phyloP scores from a whole-genome alignment of 441 rosid genomes.

The Erodium trifolium region DNA sequence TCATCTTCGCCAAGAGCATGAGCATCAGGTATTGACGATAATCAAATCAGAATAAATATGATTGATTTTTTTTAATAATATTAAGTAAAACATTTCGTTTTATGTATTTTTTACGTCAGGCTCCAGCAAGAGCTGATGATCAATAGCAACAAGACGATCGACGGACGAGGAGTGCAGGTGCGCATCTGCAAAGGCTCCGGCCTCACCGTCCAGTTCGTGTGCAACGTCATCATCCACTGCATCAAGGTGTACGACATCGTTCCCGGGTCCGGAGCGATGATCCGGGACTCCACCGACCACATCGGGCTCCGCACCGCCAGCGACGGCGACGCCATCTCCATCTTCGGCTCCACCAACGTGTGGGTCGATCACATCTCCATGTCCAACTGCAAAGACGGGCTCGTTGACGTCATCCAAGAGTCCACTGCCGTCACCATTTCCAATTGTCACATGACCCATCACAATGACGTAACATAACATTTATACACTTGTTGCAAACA shows the following conservation, averaged over 20 bases:
- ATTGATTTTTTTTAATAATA: too few relatives aligned
- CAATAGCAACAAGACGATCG: slow-evolving; percentile 25
- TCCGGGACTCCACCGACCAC: slow-evolving; percentile 26
- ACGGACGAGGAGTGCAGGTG: slow-evolving; percentile 25
- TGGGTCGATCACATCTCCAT: slow-evolving; percentile 34
- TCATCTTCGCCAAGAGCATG: slow-evolving; percentile 27
- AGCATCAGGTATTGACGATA: not conserved
- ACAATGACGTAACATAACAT: slow-evolving; percentile 12
- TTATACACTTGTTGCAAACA: too few relatives aligned
- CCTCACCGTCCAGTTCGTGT: slow-evolving; percentile 24
- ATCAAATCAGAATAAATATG: too few relatives aligned
- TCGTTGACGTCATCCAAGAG: slow-evolving; percentile 23
- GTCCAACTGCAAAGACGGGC: slow-evolving; percentile 26
- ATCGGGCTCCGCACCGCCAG: slow-evolving; percentile 17
- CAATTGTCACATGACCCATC: slow-evolving; percentile 27
- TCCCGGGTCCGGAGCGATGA: slow-evolving; percentile 22
- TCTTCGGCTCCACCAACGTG: slow-evolving; percentile 21
- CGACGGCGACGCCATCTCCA: slow-evolving; percentile 27
- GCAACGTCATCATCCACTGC: slow-evolving; percentile 28
- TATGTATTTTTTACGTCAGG: not conserved
- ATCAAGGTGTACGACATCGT: slow-evolving; percentile 18
- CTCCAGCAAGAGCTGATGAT: slow-evolving; percentile 27
- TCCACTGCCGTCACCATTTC: slow-evolving; percentile 35
- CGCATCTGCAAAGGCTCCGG: slow-evolving; percentile 23
- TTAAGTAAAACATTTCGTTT: too few relatives aligned